Evolutionary conservation across 2,329 filamentous ascomycete genomes (phyloP), one percentile per base, ranked within the genome.

Genomic region (Claviceps purpurea): DNA sequence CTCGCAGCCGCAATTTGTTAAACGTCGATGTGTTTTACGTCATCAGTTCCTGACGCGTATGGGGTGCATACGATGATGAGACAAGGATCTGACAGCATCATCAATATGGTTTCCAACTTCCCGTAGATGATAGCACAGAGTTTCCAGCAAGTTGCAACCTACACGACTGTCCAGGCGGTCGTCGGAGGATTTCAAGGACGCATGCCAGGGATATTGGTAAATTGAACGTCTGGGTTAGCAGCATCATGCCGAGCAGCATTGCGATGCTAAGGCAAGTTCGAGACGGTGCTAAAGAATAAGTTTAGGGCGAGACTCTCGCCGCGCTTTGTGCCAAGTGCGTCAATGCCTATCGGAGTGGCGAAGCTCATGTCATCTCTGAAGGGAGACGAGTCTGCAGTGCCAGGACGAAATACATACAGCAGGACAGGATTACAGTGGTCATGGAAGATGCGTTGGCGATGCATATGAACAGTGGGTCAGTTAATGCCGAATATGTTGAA

Each of bases 41-140:
- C 73, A 75, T 42, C 56, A 60, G 2, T 66, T 94, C 40, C 72
- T 94, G 13, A 78, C 85, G 14, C 83, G 94, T 30, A 67, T 85
- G 77, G 79, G 0, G 66, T 81, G 18, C 83, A 82, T 0, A 82
- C 82, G 60, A 75, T 94, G 16, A 54, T 48, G 34, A 30, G 49
- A 11, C 54, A 53, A 0, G 40, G 56, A 5, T 49, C 68, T 0
- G 62, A 87, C 79, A 3, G 70, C 68, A 70, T 81, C 56, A 66
- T 80, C 57, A 78, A 77, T 64, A 62, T 80, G 51, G 76, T 74
- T 3, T 75, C 72, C 8, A 10, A 30, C 26, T 30, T 30, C 26
- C 8, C 26, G 10, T 30, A 10, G 8, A 30, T 49, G 18, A 74
- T 78, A 40, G 73, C 70, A 30, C 73, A 73, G 52, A 64, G 68